These are phyloP conservation scores for Penicillium daleae DNA, from an alignment of 495 filamentous ascomycete genomes.

Conservation along the genomic window DNA sequence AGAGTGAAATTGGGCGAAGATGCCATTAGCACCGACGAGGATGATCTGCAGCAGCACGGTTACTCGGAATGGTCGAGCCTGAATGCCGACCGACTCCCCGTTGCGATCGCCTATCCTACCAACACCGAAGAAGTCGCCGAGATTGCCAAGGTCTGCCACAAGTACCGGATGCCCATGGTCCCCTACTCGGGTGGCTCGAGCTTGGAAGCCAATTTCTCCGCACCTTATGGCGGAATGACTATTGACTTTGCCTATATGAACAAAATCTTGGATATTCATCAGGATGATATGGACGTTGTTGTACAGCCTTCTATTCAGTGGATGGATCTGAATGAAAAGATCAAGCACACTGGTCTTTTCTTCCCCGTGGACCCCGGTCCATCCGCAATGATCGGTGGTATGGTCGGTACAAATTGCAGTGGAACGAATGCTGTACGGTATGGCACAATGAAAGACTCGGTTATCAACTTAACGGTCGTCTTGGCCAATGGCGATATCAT, in stretches of 20 bases:
- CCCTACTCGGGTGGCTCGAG: slow-evolving; percentile 87
- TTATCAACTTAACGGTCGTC: slow-evolving; percentile 86
- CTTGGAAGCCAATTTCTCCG: slow-evolving; percentile 86
- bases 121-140: slow-evolving; percentile 78
- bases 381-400: slow-evolving; percentile 84
- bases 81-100: slow-evolving; percentile 75
- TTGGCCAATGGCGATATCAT: slow-evolving; percentile 90
- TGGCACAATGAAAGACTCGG: slow-evolving; percentile 97
- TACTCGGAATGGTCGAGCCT: slow-evolving; percentile 89
- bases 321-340: slow-evolving; percentile 83
- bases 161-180: slow-evolving; percentile 80
- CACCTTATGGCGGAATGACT: slow-evolving; percentile 81
- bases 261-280: slow-evolving; percentile 74
- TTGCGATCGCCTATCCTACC: slow-evolving; percentile 85
- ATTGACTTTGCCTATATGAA: slow-evolving; percentile 92
- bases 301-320: slow-evolving; percentile 91
- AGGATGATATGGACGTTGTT: slow-evolving; percentile 88
- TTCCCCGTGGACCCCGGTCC: slow-evolving; percentile 84
- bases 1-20: slow-evolving; percentile 64
- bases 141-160: slow-evolving; percentile 80
- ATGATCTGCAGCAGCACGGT: slow-evolving; percentile 78
- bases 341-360: slow-evolving; percentile 78
- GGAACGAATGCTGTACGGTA: slow-evolving; percentile 94
- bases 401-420: slow-evolving; percentile 92
- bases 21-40: slow-evolving; percentile 65